phyloP scores from a whole-genome alignment of 208 protist genomes.

The Leishmania martiniquensis region DNA sequence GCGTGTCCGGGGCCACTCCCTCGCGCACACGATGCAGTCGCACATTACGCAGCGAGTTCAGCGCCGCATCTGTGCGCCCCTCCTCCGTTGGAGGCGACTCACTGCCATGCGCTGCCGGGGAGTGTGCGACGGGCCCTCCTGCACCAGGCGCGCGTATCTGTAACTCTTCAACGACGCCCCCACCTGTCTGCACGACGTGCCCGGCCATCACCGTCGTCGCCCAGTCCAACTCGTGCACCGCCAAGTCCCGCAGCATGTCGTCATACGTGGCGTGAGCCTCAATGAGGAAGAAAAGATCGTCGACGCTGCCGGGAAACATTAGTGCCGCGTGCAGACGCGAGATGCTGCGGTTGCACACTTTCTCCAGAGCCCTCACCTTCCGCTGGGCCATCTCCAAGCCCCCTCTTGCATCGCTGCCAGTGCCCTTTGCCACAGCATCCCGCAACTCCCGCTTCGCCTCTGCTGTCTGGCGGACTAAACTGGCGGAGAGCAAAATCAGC shows the following conservation, averaged over 20 bases:
- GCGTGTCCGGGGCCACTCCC: background rate
- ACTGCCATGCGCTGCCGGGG: background rate
- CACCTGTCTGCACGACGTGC: slow-evolving; percentile 10
- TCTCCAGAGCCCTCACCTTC: slow-evolving; percentile 30
- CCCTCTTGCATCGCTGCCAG: background rate
- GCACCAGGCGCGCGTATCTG: background rate
- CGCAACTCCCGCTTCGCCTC: slow-evolving; percentile 19
- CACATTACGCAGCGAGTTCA: slow-evolving; percentile 26
- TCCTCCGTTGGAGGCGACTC: background rate
- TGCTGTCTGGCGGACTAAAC: slow-evolving; percentile 28
- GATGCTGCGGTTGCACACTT: slow-evolving; percentile 43
- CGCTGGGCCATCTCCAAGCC: slow-evolving; percentile 30
- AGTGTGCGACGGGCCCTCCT: background rate
- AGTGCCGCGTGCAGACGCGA: slow-evolving; percentile 40
- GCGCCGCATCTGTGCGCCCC: background rate
- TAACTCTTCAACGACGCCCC: background rate
- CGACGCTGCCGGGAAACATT: slow-evolving; percentile 46
- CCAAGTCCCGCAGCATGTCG: slow-evolving; percentile 42
- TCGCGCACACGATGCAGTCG: slow-evolving; percentile 13
- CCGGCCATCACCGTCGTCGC: slow-evolving; percentile 14
- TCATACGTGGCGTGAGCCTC: slow-evolving; percentile 73
- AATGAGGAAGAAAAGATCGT: slow-evolving; percentile 82
- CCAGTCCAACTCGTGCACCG: slow-evolving; percentile 66
- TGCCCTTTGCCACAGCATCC: background rate
- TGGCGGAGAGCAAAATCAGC: slow-evolving; percentile 44